Evolutionary conservation across 2,329 filamentous ascomycete genomes (phyloP), one percentile per base, ranked within the genome.

Genomic region (Ilyonectria sp.): DNA sequence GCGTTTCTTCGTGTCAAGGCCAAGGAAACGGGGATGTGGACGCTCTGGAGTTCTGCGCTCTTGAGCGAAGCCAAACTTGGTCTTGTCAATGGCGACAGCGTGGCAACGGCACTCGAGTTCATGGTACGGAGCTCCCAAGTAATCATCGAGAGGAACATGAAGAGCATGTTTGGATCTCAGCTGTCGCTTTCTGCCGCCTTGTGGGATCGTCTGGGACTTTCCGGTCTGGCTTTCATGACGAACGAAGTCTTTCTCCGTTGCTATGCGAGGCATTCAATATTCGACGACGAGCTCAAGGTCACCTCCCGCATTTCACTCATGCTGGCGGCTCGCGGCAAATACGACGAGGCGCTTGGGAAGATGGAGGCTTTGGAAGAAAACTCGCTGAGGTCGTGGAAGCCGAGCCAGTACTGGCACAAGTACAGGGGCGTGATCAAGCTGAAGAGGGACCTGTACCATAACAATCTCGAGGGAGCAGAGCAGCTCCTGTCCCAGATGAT

Each of bases 21-120:
- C 2, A 94, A 91, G 76, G 95, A 98, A 76, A 89, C 90, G 1
- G 93, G 93, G 62, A 95, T 96, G 89, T 96, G 93, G 89, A 90
- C 91, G 59, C 83, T 98, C 3, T 90, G 95, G 82, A 94, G 93
- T 76, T 94, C 94, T 2, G 93, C 94, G 1, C 83, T 97, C 15
- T 85, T 97, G 60, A 94, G 92, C 73, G 95, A 98, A 80, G 94
- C 94, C 3, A 97, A 95, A 78, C 83, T 97, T 47, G 89, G 89
- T 21, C 86, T 98, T 63, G 87, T 90, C 60, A 92, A 91, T 75
- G 94, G 94, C 10, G 89, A 90, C 81, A 87, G 91, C 76, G 78
- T 88, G 54, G 84, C 86, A 4, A 84, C 82, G 7, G 90, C 93
- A 1, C 85, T 96, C 59, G 94, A 97, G 78, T 89, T 91, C 71